Conservation (phyloP, 2,329 filamentous ascomycete species). For the Botrytis sinoallii region DNA sequence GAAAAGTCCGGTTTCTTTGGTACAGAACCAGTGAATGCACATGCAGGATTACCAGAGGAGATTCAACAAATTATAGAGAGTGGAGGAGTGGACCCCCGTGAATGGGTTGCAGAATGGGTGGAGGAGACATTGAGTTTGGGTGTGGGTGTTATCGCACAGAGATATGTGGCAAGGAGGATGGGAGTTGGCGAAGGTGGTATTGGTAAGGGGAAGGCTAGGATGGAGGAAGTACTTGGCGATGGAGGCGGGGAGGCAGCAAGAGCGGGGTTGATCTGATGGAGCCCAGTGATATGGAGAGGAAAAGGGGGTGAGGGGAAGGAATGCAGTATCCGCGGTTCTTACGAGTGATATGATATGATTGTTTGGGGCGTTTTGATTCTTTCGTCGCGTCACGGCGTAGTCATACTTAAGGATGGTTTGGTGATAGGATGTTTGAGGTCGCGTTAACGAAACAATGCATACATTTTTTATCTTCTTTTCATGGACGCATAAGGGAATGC, state of each 20-base stretch:
- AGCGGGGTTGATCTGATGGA: slow-evolving; percentile 45
- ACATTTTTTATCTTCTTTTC: background rate
- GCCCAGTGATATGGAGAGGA: background rate
- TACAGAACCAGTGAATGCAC: slow-evolving; percentile 43
- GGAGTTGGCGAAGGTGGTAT: slow-evolving; percentile 80
- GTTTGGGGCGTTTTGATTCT: background rate
- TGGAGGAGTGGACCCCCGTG: slow-evolving; percentile 80
- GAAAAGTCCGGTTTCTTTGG: slow-evolving; percentile 34
- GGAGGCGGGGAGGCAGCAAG: slow-evolving; percentile 58
- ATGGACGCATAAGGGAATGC: background rate
- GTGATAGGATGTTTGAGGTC: background rate
- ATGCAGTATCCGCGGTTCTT: background rate
- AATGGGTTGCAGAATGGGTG: slow-evolving; percentile 98
- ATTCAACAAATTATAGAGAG: slow-evolving; percentile 79
- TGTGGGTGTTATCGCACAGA: slow-evolving; percentile 84
- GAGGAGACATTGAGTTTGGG: slow-evolving; percentile 79
- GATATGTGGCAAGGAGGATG: slow-evolving; percentile 94
- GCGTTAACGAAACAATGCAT: background rate
- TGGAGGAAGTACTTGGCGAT: slow-evolving; percentile 54
- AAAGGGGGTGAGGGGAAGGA: background rate
- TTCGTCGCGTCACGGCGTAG: background rate
- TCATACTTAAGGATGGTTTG: background rate
- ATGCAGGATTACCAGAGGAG: slow-evolving; percentile 67
- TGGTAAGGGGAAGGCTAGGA: slow-evolving; percentile 58
- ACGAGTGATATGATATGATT: background rate